A percentile compares a stretch with the other conserved stretches of the same genome.
These are phyloP conservation scores for Rehmannia glutinosa DNA, from an alignment of 257 asterid species.

Conservation along the genomic window DNA sequence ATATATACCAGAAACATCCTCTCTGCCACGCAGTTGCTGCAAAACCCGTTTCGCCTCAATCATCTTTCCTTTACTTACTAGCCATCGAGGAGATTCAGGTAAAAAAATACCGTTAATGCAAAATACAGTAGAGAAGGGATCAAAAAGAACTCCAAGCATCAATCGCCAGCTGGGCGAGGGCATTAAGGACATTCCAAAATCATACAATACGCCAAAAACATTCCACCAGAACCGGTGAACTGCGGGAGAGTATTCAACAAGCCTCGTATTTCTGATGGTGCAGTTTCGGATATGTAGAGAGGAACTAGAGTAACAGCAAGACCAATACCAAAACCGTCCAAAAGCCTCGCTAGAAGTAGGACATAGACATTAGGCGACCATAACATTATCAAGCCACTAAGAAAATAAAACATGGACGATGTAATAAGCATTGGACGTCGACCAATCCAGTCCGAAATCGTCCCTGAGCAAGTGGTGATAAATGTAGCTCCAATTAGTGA, in stretches of 20 bases:
- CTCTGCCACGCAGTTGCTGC: constrained; percentile 71
- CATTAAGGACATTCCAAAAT: constrained; percentile 62
- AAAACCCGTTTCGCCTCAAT: constrained; percentile 60
- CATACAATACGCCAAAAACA: constrained; percentile 81
- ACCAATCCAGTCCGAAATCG: constrained; percentile 60
- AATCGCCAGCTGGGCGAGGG: constrained; percentile 68
- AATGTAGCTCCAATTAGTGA: constrained; percentile 77
- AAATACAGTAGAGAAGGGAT: constrained; percentile 68
- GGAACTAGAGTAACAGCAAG: constrained; percentile 78
- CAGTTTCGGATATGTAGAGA: constrained; percentile 78
- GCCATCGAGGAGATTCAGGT: constrained; percentile 92
- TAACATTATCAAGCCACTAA: constrained; percentile 72
- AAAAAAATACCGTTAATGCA: constrained; percentile 46
- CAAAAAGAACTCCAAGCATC: constrained; percentile 82
- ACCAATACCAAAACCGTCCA: constrained; percentile 77
- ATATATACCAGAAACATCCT: constrained; percentile 67
- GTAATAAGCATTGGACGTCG: constrained; percentile 78
- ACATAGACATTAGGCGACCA: constrained; percentile 84
- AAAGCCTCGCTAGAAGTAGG: constrained; percentile 62
- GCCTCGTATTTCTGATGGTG: constrained; percentile 80
- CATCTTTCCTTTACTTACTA: constrained; percentile 82
- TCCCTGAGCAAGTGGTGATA: constrained; percentile 76
- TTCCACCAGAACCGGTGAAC: constrained; percentile 70
- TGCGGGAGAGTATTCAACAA: constrained; percentile 74
- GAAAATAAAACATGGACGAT: constrained; percentile 65